Percentiles rank a stretch among this genome's conserved stretches.
Conservation (phyloP, 1,284 basidiomycete species). For the Irpex sp. region DNA sequence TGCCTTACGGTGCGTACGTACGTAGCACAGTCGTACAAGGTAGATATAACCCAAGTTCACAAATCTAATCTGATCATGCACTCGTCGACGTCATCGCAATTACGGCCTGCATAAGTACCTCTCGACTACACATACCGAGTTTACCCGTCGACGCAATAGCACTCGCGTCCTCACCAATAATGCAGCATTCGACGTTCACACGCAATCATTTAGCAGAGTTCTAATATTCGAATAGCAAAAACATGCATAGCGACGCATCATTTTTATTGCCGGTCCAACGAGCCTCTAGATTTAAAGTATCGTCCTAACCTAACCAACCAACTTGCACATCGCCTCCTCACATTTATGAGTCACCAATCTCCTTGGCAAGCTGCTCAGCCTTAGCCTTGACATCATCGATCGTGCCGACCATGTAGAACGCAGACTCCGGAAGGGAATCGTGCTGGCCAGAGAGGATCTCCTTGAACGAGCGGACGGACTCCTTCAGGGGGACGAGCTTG, state of each 20-base stretch:
- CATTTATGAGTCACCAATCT: constrained; percentile 63
- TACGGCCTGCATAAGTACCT: background rate
- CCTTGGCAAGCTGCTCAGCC: constrained; percentile 94
- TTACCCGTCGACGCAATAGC: no score
- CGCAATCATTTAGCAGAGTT: background rate
- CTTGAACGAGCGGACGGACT: constrained; percentile 92
- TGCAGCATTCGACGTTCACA: background rate
- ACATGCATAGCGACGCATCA: constrained; percentile 4
- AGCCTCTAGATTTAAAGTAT: background rate
- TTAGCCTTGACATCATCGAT: constrained; percentile 96
- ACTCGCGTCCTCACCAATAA: background rate
- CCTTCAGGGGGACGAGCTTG: constrained; percentile 90
- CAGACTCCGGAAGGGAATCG: constrained; percentile 89
- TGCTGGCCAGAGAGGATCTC: constrained; percentile 91
- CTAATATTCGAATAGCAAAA: constrained; percentile 6
- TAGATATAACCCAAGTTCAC: background rate
- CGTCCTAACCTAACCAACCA: background rate
- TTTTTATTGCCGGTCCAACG: constrained; percentile 6
- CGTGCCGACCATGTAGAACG: constrained; percentile 92
- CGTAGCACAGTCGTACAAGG: no score
- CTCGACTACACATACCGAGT: no score
- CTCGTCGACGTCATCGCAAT: background rate
- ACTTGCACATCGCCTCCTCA: background rate
- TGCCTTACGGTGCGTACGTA: no score
- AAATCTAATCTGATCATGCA: background rate